These are phyloP conservation scores for Salvia miltiorrhiza DNA, from an alignment of 257 asterid genomes.

Conservation along the genomic window DNA sequence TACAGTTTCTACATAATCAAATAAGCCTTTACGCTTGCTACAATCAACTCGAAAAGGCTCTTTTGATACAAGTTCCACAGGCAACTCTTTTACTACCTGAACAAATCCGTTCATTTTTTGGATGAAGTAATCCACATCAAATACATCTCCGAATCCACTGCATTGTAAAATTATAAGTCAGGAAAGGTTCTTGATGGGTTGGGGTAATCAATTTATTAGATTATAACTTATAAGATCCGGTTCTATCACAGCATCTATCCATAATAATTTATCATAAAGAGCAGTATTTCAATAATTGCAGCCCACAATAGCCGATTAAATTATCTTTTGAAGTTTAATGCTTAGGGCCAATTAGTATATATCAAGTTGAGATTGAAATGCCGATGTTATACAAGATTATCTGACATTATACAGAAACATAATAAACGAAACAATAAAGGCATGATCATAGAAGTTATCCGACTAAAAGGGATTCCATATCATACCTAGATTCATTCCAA, in stretches of 20 bases:
- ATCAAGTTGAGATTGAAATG: neutral
- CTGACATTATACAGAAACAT: neutral
- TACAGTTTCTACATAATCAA: slow-evolving; percentile 80
- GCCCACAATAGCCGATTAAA: neutral
- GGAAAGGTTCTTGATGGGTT: neutral
- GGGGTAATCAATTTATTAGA: slow-evolving; percentile 4
- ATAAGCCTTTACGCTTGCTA: slow-evolving; percentile 90
- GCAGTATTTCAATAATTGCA: neutral
- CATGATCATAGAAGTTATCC: neutral
- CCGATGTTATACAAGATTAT: too few relatives aligned
- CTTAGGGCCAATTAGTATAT: slow-evolving; percentile 1
- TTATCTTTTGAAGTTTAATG: neutral
- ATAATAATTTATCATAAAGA: neutral
- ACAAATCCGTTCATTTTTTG: slow-evolving; percentile 71
- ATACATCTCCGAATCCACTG: slow-evolving; percentile 90
- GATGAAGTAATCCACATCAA: slow-evolving; percentile 89
- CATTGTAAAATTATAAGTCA: slow-evolving; percentile 21
- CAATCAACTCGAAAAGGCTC: slow-evolving; percentile 93
- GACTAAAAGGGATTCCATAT: neutral
- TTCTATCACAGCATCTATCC: neutral
- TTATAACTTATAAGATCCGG: neutral
- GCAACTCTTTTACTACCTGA: slow-evolving; percentile 76
- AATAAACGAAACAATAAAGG: neutral
- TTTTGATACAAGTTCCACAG: slow-evolving; percentile 74
- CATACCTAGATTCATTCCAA: slow-evolving; percentile 95